A percentile compares a stretch with the other conserved stretches of the same genome.
phyloP scores from a whole-genome alignment of 2,329 filamentous ascomycete species.

The Ophiobolus disseminans region DNA sequence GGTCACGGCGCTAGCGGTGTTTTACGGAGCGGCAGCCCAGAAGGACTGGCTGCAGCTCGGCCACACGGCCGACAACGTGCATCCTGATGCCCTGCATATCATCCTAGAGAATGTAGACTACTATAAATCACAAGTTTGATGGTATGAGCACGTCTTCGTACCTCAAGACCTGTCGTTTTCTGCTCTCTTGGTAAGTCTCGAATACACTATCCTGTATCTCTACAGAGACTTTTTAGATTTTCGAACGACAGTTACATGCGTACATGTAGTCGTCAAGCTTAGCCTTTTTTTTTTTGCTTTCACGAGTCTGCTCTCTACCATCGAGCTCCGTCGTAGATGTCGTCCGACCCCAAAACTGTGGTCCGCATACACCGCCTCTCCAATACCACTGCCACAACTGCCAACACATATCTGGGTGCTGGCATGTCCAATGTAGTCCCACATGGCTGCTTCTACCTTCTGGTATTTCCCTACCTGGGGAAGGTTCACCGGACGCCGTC shows the following conservation, averaged over 20 bases:
- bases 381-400: background rate
- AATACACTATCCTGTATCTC: too few relatives aligned
- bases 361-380: slow-evolving; percentile 6
- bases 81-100: slow-evolving; percentile 2
- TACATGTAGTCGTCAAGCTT: too few relatives aligned
- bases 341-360: too few relatives aligned
- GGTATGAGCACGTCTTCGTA: too few relatives aligned
- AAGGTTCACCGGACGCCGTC: background rate
- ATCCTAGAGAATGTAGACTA: background rate
- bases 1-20: slow-evolving; percentile 16
- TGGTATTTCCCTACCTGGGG: too few relatives aligned
- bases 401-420: background rate
- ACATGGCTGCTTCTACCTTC: background rate
- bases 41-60: slow-evolving; percentile 13
- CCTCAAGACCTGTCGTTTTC: too few relatives aligned
- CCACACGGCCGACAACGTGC: slow-evolving; percentile 27
- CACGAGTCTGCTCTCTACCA: slow-evolving; percentile 5
- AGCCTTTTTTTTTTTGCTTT: too few relatives aligned
- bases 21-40: slow-evolving; percentile 7
- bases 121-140: too few relatives aligned
- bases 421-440: background rate
- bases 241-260: too few relatives aligned
- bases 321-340: too few relatives aligned
- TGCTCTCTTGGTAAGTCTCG: too few relatives aligned
- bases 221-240: too few relatives aligned